Conservation (phyloP, 768 basidiomycete genomes). For the Ramaria rubella region DNA sequence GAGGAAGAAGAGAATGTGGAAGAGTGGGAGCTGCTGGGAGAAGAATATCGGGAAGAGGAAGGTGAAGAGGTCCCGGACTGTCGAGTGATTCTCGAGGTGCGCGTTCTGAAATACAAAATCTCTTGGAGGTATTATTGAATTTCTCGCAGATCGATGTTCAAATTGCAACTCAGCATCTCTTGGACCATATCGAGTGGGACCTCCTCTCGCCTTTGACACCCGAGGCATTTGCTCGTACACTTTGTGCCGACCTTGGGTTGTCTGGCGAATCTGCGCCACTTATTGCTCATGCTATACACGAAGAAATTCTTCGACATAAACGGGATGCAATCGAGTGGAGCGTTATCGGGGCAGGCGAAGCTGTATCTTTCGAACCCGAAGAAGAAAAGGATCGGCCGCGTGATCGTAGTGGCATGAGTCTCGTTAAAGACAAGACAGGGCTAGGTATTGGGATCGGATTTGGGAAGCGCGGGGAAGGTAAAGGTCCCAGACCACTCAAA, state of each 20-base stretch:
- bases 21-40: constrained; percentile 41
- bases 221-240: constrained; percentile 69
- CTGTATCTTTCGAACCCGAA: constrained; percentile 7
- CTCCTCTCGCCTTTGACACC: constrained; percentile 89
- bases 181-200: constrained; percentile 99
- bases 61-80: constrained; percentile 67
- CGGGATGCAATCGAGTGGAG: constrained; percentile 94
- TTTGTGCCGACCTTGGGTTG: constrained; percentile 83
- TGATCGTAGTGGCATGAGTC: constrained; percentile 45
- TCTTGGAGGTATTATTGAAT: constrained; percentile 1
- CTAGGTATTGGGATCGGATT: constrained; percentile 55
- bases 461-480: constrained; percentile 55
- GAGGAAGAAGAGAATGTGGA: constrained; percentile 34
- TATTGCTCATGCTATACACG: constrained; percentile 89
- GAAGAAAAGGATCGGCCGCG: constrained; percentile 28
- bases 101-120: constrained; percentile 22
- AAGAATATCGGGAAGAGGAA: constrained; percentile 29
- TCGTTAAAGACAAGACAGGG: constrained; percentile 78
- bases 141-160: constrained; percentile 88
- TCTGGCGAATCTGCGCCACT: constrained; percentile 83
- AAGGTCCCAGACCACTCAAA: constrained; percentile 73
- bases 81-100: constrained; percentile 72
- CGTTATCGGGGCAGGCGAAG: constrained; percentile 55
- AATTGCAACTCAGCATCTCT: constrained; percentile 82
- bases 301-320: constrained; percentile 92